Base-by-base conservation (phyloP, 352 stramenopile species). In the Pilasporangium apinafurcum region DNA sequence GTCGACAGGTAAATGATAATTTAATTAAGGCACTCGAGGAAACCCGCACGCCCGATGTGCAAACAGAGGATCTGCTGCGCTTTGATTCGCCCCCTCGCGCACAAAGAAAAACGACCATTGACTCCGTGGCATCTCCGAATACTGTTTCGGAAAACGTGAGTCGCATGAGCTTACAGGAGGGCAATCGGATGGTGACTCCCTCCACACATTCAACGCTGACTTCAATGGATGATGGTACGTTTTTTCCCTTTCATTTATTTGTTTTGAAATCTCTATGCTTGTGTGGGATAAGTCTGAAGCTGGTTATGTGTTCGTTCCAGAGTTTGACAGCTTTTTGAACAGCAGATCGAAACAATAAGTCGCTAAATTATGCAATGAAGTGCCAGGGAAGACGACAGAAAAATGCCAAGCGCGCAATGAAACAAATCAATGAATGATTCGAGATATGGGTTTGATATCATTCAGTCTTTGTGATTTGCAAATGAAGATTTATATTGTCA, bases 11-110 rank as follows among this genome's bases (percentile, higher is more conserved):
- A 17, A 92, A 92, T 44, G 80, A 92, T 51, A 64, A 76, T 53
- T 59, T 92, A 51, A 86, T 90, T 58, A 85, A 84, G 43, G 78
- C 57, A 2, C 45, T 92, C 21, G 75, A 89, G 20, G 80, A 88
- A 52, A 73, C 60, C 34, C 62, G 34, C 22, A 50, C 68, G 21
- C 47, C 37, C 4, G 44, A 29, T 10, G 18, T 28, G 17, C 34
- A 41, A 21, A 56, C 53, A 12, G 51, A 59, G 2, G 65, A 80
- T 36, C 56, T 90, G 39, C 80, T 90, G 18, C 63, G 44, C 12
- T 83, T 86, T 9, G 73, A 89, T 26, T 87, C 71, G 1, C 74
- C 74, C 7, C 64, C 64, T 5, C 57, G 52, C 25, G 60, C 46
- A 13, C 48, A 52, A 36, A 64, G 63, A 7, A 49, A 53, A 22